Evolutionary conservation across 23 red algal genomes (phyloP), one percentile per base, ranked within the genome.

Genomic region (Gracilaria caudata): DNA sequence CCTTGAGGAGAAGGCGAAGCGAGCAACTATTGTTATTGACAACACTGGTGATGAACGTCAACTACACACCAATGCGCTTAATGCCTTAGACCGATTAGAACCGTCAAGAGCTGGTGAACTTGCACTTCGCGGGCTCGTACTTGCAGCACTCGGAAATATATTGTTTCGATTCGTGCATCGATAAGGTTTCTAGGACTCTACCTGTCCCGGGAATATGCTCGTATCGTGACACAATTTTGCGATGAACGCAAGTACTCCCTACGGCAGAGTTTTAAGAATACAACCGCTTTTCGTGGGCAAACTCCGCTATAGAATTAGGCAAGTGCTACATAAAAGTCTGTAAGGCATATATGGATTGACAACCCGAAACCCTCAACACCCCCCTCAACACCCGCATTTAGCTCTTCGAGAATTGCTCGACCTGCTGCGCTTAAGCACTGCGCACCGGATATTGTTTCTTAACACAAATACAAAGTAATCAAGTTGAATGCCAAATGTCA

Each of bases 1-100:
- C 24, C 79, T 98, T 24, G 36, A 76, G 41, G 83, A 91, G 29
- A 98, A 98, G 80, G 73, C 36, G 26, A 53, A 38, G 17, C 36
- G 79, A 38, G 95, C 95, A 28, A 75, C 70, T 65, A 55, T 82
- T 64, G 90, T 98, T 38, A 70, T 98, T 51, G 84, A 98, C 47
- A 98, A 98, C 47, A 81, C 77, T 3, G 90, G 84, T n/a, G 33
- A 51, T 37, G 61, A 37, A 19, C 44, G 72, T 25, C 51, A 51
- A 14, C 58, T 93, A 21, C 24, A 41, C 2, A 33, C 20, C 21
- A 57, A 68, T 13, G 79, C 82, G 19, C 2, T 68, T 5, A 13
- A 86, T 29, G 38, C 85, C 11, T 29, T 93, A 53, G 40, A 81
- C 21, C 28, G 51, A 37, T 36, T 91, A 53, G 32, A 61, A 40